phyloP scores from a whole-genome alignment of 306 rosid species.

The Vicia villosa region DNA sequence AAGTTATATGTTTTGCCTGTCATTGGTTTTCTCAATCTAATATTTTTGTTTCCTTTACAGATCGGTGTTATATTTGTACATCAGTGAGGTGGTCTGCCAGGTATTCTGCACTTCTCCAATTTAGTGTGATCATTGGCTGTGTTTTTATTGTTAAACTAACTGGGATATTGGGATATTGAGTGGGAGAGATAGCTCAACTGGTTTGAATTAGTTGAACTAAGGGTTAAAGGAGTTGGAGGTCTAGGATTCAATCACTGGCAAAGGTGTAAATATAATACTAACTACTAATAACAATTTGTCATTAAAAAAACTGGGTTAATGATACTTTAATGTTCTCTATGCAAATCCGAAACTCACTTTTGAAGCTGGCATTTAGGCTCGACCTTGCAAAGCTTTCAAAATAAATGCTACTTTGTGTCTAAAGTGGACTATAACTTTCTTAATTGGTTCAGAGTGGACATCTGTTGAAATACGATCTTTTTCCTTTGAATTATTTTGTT shows the following conservation, averaged over 20 bases:
- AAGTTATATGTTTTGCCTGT: neutral
- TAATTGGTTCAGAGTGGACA: neutral
- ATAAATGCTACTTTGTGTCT: neutral
- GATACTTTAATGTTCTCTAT: conserved; percentile 18
- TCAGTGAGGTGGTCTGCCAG: conserved; percentile 81
- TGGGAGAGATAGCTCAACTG: no score
- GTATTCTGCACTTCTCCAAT: conserved; percentile 45
- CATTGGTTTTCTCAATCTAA: conserved; percentile 27
- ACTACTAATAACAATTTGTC: no score
- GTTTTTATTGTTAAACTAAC: conserved; percentile 7
- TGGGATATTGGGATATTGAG: conserved; percentile 22
- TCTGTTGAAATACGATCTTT: conserved; percentile 16
- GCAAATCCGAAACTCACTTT: conserved; percentile 18
- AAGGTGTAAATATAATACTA: no score
- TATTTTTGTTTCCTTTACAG: conserved; percentile 50
- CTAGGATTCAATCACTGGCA: no score
- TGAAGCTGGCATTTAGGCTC: conserved; percentile 30
- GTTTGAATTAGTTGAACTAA: no score
- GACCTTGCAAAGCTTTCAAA: conserved; percentile 26
- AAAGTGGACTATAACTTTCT: conserved; percentile 5
- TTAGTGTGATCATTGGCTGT: conserved; percentile 8
- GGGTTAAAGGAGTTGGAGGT: no score
- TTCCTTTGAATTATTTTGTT: conserved; percentile 26
- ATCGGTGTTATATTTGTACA: conserved; percentile 67
- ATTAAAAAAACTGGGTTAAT: neutral